Conservation (phyloP, 257 asterid species). For the Solanum chiquidenum region DNA sequence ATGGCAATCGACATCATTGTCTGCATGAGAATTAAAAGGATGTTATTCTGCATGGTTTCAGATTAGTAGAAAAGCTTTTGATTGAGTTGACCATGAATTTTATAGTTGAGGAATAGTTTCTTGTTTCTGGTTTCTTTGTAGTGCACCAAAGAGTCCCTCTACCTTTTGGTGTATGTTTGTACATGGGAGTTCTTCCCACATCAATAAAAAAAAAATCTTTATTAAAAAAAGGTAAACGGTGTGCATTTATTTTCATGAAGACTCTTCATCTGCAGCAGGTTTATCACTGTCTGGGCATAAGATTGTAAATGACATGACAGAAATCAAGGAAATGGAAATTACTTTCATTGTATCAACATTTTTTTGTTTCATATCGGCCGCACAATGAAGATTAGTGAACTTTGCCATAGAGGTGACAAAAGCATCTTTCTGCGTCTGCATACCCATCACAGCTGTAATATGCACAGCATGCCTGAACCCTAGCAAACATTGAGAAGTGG, state of each 20-base stretch:
- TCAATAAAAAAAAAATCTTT: background rate
- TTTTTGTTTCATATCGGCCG: conserved; percentile 99
- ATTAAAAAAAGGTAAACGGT: background rate
- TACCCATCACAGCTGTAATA: conserved; percentile 85
- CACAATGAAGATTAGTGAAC: conserved; percentile 95
- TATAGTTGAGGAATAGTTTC: background rate
- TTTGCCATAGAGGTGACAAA: conserved; percentile 96
- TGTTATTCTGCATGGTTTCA: background rate
- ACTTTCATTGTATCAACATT: conserved; percentile 97
- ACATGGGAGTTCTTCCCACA: background rate
- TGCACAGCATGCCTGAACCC: conserved; percentile 95
- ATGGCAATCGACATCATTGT: conserved; percentile 92
- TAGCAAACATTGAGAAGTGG: conserved; percentile 84
- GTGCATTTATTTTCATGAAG: background rate
- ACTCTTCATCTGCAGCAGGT: background rate
- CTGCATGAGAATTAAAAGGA: conserved; percentile 31
- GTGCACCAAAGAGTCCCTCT: background rate
- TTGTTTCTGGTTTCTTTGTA: background rate
- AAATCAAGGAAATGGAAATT: conserved; percentile 9
- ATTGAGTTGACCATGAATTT: background rate
- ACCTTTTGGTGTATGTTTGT: background rate
- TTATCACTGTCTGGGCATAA: background rate
- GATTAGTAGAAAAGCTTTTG: background rate
- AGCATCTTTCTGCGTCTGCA: conserved; percentile 99
- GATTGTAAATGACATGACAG: background rate